Evolutionary conservation across 345 rosid species (phyloP).

Genomic region (Arabidopsis arenosa): DNA sequence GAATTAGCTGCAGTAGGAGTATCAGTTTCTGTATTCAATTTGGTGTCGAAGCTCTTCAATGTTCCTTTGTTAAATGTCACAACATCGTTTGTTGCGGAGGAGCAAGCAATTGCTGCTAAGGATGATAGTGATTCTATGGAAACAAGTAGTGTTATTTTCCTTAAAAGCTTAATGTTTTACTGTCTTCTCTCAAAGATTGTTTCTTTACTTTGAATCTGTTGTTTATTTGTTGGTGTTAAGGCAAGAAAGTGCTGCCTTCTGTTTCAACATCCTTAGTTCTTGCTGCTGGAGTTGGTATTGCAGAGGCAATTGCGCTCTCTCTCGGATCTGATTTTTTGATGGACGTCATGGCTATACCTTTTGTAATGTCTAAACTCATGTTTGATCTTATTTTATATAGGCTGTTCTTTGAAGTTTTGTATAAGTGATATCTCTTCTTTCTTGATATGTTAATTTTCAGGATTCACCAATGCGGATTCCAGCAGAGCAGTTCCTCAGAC

Average conservation of each 20-base stretch:
- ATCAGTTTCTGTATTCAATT: constrained; percentile 80
- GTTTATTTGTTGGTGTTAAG: constrained; percentile 12
- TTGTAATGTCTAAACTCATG: constrained; percentile 55
- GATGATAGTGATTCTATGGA: constrained; percentile 24
- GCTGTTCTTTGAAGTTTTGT: constrained; percentile 11
- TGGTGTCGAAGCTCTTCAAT: constrained; percentile 84
- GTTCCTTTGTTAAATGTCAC: constrained; percentile 90
- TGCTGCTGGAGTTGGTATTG: constrained; percentile 82
- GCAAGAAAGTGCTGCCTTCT: constrained; percentile 70
- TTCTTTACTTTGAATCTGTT: constrained; percentile 9
- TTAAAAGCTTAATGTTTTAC: not conserved
- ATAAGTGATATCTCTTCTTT: not conserved
- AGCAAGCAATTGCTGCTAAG: constrained; percentile 58
- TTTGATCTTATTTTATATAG: not conserved
- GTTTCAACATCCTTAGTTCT: constrained; percentile 80
- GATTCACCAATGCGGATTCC: constrained; percentile 91
- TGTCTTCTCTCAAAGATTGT: not conserved
- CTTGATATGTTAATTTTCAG: constrained; percentile 44
- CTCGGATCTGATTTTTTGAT: constrained; percentile 77
- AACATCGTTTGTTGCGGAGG: constrained; percentile 95
- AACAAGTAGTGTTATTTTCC: constrained; percentile 36
- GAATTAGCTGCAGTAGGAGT: constrained; percentile 95
- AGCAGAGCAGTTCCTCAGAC: constrained; percentile 77
- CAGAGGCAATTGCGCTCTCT: constrained; percentile 76
- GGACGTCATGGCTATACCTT: constrained; percentile 94